Base-by-base conservation (phyloP, 768 basidiomycete genomes). In the Lactarius psammicola region DNA sequence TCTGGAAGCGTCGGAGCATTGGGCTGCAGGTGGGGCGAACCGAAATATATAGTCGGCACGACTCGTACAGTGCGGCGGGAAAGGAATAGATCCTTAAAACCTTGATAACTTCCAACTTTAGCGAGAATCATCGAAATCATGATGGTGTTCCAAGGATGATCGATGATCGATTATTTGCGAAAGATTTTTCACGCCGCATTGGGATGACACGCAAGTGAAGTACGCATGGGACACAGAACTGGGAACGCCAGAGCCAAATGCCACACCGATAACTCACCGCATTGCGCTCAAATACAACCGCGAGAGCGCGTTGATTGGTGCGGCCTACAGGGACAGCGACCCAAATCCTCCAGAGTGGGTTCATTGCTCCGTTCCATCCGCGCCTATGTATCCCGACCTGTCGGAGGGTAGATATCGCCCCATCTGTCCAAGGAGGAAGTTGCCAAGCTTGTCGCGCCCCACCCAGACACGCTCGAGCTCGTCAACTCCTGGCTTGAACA, bases 41-140 rank as follows among this genome's bases (percentile, higher is more conserved):
- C 81, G 69, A 89, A 89, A 71, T 85, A 84, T 7, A 87, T 89
- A 4, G 71, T 73, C 9, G 89, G 88, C 0, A 86, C 77, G 33
- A 90, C 78, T 76, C 73, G 49, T 85, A 83, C 44, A 87, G 76
- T 4, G 77, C 76, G 54, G 76, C 72, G 23, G 83, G 87, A 6
- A 88, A 80, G 34, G 85, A 85, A 75, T 89, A 87, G 67, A 80
- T 76, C 49, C 84, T 73, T 59, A 88, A 75, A 63, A 86, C 76
- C 40, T 84, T 80, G 4, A 78, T 79, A 28, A 85, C 33, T 78
- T 77, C 74, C 82, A 88, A 56, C 86, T 74, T 59, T 81, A 78
- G 74, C 88, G 88, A 63, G 82, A 81, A 59, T 72, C 71, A 53
- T 78, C 79, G 18, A 88, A 40, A 18, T 7, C 17, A 38, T 1